Evolutionary conservation across 768 basidiomycete genomes (phyloP).

Genomic region (Calocera cornea): DNA sequence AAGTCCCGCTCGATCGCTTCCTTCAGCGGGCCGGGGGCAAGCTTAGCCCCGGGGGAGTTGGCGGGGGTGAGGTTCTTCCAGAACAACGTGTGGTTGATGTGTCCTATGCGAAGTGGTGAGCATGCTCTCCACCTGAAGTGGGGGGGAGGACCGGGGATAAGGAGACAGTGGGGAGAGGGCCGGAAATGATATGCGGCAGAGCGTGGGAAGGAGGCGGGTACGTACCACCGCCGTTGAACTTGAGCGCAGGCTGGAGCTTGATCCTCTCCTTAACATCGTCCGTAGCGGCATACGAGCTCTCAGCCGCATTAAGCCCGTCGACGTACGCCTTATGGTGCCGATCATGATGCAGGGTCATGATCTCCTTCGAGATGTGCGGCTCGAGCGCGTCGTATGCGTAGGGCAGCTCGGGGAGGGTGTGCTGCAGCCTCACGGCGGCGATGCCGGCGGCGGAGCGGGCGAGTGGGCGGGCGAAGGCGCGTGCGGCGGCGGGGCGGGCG

Average conservation of each 20-base stretch:
- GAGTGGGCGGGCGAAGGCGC: conserved; percentile 33
- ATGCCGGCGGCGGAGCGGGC: conserved; percentile 24
- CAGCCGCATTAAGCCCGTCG: conserved; percentile 84
- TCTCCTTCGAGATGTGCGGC: conserved; percentile 78
- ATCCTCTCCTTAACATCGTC: conserved; percentile 51
- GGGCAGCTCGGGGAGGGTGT: conserved; percentile 67
- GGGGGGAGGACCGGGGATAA: not conserved
- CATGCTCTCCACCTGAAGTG: not conserved
- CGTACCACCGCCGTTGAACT: conserved; percentile 92
- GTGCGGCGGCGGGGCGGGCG: conserved; percentile 34
- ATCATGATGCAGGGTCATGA: conserved; percentile 86
- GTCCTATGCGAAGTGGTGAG: conserved; percentile 37
- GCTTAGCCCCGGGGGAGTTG: conserved; percentile 46
- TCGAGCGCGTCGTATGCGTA: conserved; percentile 82
- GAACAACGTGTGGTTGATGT: conserved; percentile 92
- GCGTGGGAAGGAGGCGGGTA: not conserved
- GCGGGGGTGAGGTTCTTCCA: conserved; percentile 92
- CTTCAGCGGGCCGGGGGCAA: conserved; percentile 55
- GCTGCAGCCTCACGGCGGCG: conserved; percentile 25
- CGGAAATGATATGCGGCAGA: no score
- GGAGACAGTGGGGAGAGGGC: not conserved
- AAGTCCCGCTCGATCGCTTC: conserved; percentile 67
- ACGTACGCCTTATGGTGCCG: conserved; percentile 87
- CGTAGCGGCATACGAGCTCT: conserved; percentile 57
- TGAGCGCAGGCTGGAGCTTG: conserved; percentile 77